Evolutionary conservation across 805 yeast species (phyloP).

Genomic region (Nakazawaea molendinolei): DNA sequence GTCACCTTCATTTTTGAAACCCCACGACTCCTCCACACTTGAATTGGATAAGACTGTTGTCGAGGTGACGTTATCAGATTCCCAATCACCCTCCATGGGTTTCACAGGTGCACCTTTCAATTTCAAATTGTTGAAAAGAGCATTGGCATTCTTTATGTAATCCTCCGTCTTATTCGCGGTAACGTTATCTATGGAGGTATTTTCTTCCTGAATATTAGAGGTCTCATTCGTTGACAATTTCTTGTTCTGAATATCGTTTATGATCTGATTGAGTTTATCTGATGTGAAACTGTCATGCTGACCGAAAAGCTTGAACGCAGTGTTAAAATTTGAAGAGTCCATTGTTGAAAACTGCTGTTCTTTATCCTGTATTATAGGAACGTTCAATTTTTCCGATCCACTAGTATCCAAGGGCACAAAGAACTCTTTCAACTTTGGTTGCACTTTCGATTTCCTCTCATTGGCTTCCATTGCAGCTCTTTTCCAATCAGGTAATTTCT

Average conservation of each 20-base stretch:
- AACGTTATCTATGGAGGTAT: constrained; percentile 1
- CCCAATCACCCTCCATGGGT: background rate
- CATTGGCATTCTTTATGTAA: constrained; percentile 17
- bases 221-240: background rate
- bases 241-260: constrained; percentile 6
- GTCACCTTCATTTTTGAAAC: background rate
- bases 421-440: constrained; percentile 10
- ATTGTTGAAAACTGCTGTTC: constrained; percentile 9
- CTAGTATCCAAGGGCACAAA: constrained; percentile 7
- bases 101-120: constrained; percentile 4
- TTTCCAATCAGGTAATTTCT: constrained; percentile 9
- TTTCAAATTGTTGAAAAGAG: constrained; percentile 13
- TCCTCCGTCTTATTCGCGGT: constrained; percentile 14
- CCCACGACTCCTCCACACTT: constrained; percentile 3
- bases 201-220: background rate
- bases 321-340: constrained; percentile 12
- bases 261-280: constrained; percentile 9
- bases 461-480: constrained; percentile 3
- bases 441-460: background rate
- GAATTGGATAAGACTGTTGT: background rate
- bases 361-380: background rate
- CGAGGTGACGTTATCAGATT: background rate
- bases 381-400: background rate
- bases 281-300: constrained; percentile 11
- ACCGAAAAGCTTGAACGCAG: constrained; percentile 11